Evolutionary conservation across 2,329 filamentous ascomycete genomes (phyloP).

Genomic region (Triangularia setosa): DNA sequence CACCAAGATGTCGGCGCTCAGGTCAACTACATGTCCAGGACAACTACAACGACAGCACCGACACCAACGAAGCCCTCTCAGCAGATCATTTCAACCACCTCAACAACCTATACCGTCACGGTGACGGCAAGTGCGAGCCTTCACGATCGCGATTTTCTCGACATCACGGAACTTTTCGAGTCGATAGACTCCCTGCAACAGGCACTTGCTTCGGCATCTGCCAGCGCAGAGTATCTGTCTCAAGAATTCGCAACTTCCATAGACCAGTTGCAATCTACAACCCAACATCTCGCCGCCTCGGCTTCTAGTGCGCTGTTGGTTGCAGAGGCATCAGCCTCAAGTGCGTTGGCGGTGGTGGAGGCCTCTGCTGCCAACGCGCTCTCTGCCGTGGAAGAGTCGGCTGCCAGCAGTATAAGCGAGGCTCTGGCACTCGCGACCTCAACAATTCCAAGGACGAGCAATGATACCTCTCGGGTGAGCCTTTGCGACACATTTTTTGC

Average conservation of each 20-base stretch:
- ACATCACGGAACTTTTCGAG: not conserved
- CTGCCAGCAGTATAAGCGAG: conserved; percentile 14
- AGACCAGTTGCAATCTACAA: conserved; percentile 13
- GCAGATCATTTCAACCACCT: not conserved
- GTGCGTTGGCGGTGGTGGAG: conserved; percentile 12
- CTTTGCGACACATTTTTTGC: not conserved
- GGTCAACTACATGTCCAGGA: not conserved
- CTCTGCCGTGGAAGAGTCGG: conserved; percentile 9
- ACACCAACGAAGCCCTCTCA: not conserved
- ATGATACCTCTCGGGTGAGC: not conserved
- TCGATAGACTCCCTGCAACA: conserved; percentile 15
- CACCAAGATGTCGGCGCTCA: not conserved
- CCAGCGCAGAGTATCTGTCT: conserved; percentile 12
- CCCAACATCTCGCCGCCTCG: conserved; percentile 11
- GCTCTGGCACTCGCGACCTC: conserved; percentile 7
- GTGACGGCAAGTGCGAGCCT: not conserved
- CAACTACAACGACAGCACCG: not conserved
- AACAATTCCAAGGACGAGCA: not conserved
- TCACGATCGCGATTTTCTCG: conserved; percentile 1
- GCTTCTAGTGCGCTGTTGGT: conserved; percentile 12
- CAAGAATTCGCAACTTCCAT: conserved; percentile 14
- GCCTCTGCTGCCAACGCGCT: conserved; percentile 15
- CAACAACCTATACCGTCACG: not conserved
- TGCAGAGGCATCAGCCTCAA: conserved; percentile 14
- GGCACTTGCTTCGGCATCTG: conserved; percentile 12